These are phyloP conservation scores for Zoysia pacifica DNA, from an alignment of 176 grass and related monocot genomes.

Conservation along the genomic window DNA sequence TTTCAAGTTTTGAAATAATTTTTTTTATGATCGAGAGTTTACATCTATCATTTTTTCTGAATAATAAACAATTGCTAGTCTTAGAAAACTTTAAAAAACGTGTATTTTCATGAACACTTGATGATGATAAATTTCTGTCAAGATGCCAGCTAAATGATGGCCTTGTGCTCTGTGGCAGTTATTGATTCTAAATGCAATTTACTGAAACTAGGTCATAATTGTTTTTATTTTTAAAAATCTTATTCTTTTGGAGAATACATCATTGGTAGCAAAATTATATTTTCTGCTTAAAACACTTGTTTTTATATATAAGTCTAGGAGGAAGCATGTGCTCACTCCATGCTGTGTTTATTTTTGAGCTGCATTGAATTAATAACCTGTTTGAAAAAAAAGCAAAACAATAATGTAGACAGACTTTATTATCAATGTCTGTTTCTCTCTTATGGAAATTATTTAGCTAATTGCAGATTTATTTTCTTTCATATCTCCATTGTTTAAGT, in stretches of 20 bases:
- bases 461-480: background rate
- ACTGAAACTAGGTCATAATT: background rate
- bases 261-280: background rate
- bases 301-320: background rate
- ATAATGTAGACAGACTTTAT: background rate
- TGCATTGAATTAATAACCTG: background rate
- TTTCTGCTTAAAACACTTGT: background rate
- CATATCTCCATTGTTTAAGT: background rate
- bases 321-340: background rate
- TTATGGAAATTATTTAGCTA: background rate
- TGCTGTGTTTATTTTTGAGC: background rate
- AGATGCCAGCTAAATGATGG: background rate
- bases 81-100: background rate
- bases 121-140: conserved; percentile 28
- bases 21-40: background rate
- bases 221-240: background rate
- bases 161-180: background rate
- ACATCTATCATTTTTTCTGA: background rate
- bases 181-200: background rate
- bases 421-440: background rate
- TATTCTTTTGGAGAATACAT: background rate
- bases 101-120: background rate
- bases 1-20: background rate
- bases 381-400: no score
- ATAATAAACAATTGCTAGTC: background rate